Base-by-base conservation (phyloP, 352 stramenopile species). In the Globisporangium viniferum region DNA sequence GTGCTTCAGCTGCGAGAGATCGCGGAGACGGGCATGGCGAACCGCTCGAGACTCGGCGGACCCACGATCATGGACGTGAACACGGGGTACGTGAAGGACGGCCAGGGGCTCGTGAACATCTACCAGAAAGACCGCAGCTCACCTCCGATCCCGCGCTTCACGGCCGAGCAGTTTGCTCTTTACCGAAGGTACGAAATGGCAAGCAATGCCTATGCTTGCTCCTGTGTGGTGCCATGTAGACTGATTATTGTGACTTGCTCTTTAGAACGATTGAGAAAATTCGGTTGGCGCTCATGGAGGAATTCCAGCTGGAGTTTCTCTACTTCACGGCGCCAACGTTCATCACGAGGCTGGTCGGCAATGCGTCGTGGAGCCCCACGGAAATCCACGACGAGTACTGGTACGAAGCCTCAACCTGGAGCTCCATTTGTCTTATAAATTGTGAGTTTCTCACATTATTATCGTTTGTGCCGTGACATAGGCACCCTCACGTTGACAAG, bases 281-380 rank as follows among this genome's bases (percentile, higher is more conserved):
- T 61, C 86, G 86, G 3, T 48, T 81, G 60, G 78, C 80, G 22
- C 55, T 97, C 39, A 89, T 95, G 62, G 76, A 92, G 20, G 87
- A 94, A 61, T 97, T 97, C 58, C 31, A 78, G 39, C 70, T 96
- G 9, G 70, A 89, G 54, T 69, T 80, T 44, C 75, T 97, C 44
- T 95, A 97, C 67, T 98, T 98, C 67, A 97, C 92, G n/a, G 93
- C 90, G 20, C 93, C 93, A 20, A 98, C 93, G 10, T 98, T 98
- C 73, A 94, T 98, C 57, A 97, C 93, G 35, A 85, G 92, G 5
- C 80, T 97, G 9, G 76, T 94, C 29, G 91, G 90, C n/a, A 95
- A 97, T 59, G 69, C 74, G 27, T 85, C 81, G 8, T 98, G 92
- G 92, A 75, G 62, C 5, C 88, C 92, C 5, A 60, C 57, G 0